A percentile compares a stretch with the other conserved stretches of the same genome.
phyloP scores from a whole-genome alignment of 2,329 filamentous ascomycete species.

The Fusarium keratoplasticum region DNA sequence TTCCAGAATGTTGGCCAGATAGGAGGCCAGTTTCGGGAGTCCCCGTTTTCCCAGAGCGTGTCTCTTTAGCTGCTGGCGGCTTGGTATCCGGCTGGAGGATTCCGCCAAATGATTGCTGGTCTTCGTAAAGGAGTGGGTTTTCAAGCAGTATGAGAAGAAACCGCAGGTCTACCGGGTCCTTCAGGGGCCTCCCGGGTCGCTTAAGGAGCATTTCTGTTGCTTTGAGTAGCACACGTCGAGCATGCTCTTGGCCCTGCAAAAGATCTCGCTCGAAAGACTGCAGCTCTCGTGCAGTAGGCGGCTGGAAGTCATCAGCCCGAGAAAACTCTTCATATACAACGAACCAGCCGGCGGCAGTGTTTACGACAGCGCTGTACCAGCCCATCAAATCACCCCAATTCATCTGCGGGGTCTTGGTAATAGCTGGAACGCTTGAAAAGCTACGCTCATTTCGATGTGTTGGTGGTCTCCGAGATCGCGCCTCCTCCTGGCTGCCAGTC shows the following conservation, averaged over 20 bases:
- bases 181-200: slow-evolving; percentile 77
- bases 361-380: slow-evolving; percentile 80
- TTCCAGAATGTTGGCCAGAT: slow-evolving; percentile 79
- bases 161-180: slow-evolving; percentile 75
- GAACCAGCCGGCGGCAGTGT: slow-evolving; percentile 76
- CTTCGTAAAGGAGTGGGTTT: slow-evolving; percentile 78
- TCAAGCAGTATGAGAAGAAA: slow-evolving; percentile 83
- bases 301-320: slow-evolving; percentile 43
- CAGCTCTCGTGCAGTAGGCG: slow-evolving; percentile 51
- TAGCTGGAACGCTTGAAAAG: slow-evolving; percentile 23
- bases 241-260: slow-evolving; percentile 72
- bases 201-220: slow-evolving; percentile 83
- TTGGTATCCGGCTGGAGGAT: slow-evolving; percentile 49
- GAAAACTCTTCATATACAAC: slow-evolving; percentile 66
- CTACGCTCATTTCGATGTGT: slow-evolving; percentile 30
- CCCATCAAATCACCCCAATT: slow-evolving; percentile 78
- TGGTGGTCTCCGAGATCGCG: slow-evolving; percentile 29
- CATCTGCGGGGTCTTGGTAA: slow-evolving; percentile 70
- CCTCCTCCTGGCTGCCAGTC: slow-evolving; percentile 69
- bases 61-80: slow-evolving; percentile 11
- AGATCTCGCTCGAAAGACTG: slow-evolving; percentile 60
- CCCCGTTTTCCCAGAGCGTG: slow-evolving; percentile 26
- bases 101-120: slow-evolving; percentile 55
- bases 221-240: slow-evolving; percentile 78
- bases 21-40: slow-evolving; percentile 55